phyloP scores from a whole-genome alignment of 1,139 yeast genomes.

The Sugiyamaella sp. region DNA sequence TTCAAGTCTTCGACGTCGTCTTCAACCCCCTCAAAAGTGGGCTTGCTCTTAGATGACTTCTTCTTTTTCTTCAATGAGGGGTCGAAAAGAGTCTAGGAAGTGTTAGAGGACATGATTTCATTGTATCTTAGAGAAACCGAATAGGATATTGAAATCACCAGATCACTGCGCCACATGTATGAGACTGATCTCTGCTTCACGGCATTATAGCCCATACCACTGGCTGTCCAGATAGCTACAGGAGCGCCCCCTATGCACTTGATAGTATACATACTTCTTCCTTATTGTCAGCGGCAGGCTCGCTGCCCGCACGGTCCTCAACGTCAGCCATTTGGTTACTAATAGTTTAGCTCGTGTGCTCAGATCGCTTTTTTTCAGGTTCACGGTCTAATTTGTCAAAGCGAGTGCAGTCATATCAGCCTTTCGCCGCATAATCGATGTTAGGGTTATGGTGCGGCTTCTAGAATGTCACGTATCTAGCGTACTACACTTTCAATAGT shows the following conservation, averaged over 20 bases:
- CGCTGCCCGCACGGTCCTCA: slow-evolving; percentile 9
- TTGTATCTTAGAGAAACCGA: background rate
- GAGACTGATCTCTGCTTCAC: too few species aligned
- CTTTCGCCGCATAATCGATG: slow-evolving; percentile 1
- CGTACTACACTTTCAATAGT: too few species aligned
- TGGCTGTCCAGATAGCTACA: too few species aligned
- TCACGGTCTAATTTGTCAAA: slow-evolving; percentile 12
- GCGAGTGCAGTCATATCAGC: slow-evolving; percentile 14
- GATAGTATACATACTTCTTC: slow-evolving; percentile 13
- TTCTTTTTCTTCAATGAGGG: slow-evolving; percentile 72
- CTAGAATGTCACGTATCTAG: too few species aligned
- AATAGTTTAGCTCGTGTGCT: background rate
- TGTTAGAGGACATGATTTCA: background rate
- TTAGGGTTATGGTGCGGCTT: slow-evolving; percentile 3
- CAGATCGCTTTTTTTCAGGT: slow-evolving; percentile 17
- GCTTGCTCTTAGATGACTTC: slow-evolving; percentile 56
- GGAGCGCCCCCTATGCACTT: background rate
- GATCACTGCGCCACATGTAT: too few species aligned
- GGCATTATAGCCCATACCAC: too few species aligned
- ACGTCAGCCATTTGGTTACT: slow-evolving; percentile 13
- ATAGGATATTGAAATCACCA: too few species aligned
- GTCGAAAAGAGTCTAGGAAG: slow-evolving; percentile 33
- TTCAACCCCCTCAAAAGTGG: slow-evolving; percentile 44
- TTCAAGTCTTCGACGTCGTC: slow-evolving; percentile 22
- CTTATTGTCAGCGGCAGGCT: slow-evolving; percentile 9